Base-by-base conservation (phyloP, 495 filamentous ascomycete species). In the Podospora fimiseda region DNA sequence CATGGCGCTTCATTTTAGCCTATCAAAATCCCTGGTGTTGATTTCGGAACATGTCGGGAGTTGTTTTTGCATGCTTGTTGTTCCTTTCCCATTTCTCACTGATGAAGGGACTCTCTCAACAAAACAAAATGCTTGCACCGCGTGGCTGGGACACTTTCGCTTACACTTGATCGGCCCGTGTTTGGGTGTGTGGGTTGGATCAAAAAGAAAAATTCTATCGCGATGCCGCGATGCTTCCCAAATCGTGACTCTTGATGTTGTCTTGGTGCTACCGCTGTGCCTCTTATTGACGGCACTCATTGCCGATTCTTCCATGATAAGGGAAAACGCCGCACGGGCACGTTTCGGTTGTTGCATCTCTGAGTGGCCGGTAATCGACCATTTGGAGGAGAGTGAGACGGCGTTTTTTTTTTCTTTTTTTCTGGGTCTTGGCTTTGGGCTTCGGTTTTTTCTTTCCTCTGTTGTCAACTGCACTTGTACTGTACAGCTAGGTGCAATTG, bases 11-110 rank as follows among this genome's bases (percentile, higher is more conserved):
- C 36, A 37, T n/a, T 58, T 58, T 58, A 58, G 56, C 56, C 51
- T 58, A 58, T 58, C 55, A 50, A 58, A 33, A 19, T 33, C 53
- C 50, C 27, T 33, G 27, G 42, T 40, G 24, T 24, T 50, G 18
- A 27, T 11, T 11, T 54, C 56, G 56, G 56, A 41, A 58, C 39
- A 58, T 58, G 19, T 54, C 56, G 56, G 56, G 46, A 47, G 39
- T 14, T 5, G 39, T 18, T 41, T 9, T 5, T 50, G n/a, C n/a
- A 9, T 8, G 13, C 30, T 46, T 14, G 41, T 18, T 9, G 39
- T 4, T 16, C 46, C 15, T 55, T 41, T 37, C 24, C 13, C 15
- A 15, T 55, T 40, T 20, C 30, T 41, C 37, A 22, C 40, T 27
- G 46, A 50, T 23, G n/a, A n/a, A n/a, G n/a, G n/a, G n/a, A n/a